Evolutionary conservation across 345 rosid genomes (phyloP).

Genomic region (Raphanus raphanistrum): DNA sequence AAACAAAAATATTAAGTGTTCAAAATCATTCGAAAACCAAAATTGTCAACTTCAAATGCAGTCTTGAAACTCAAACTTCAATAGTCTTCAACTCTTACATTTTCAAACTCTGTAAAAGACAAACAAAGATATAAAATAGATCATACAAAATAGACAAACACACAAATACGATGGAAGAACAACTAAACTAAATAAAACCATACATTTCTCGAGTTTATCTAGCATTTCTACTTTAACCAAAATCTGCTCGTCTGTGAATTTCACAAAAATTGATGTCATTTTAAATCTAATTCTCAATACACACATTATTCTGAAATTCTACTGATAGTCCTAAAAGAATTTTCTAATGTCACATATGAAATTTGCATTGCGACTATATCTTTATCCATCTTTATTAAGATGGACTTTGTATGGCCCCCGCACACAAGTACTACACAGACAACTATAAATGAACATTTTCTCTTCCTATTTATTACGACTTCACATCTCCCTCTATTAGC

Average conservation of each 20-base stretch:
- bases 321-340: background rate
- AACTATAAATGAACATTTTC: constrained; percentile 25
- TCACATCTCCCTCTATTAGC: constrained; percentile 2
- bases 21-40: too few species aligned
- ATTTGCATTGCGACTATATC: background rate
- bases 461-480: constrained; percentile 28
- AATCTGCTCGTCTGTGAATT: background rate
- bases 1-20: too few species aligned
- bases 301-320: background rate
- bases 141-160: too few species aligned
- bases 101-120: too few species aligned
- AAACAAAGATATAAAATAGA: too few species aligned
- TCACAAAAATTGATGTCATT: background rate
- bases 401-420: constrained; percentile 30
- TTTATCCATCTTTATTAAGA: background rate
- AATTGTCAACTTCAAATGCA: too few species aligned
- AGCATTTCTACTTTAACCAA: background rate
- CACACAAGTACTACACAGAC: background rate
- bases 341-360: background rate
- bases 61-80: too few species aligned
- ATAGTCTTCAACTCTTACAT: too few species aligned
- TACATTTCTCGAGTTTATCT: too few species aligned
- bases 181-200: too few species aligned
- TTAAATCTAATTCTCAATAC: background rate
- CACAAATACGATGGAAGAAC: too few species aligned